Base-by-base conservation (phyloP, 2,329 filamentous ascomycete genomes). In the Epicoccum nigrum region DNA sequence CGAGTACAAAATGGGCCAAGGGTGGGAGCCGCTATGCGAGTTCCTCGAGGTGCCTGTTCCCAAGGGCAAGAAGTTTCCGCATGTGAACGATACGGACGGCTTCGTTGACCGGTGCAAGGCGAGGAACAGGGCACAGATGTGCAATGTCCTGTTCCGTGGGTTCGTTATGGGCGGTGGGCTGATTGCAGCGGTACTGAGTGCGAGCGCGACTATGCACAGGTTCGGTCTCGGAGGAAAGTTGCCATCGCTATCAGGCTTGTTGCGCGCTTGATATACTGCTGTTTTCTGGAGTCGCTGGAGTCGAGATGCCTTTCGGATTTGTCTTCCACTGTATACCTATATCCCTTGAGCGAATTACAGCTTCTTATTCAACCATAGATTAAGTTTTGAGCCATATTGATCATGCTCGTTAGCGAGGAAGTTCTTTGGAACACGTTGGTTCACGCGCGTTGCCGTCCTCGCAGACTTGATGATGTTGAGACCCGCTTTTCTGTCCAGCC, bases 81-180 rank as follows among this genome's bases (percentile, higher is more conserved):
- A 30, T 19, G 39, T 63, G 34, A 56, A 60, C 7, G 66, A 70
- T 32, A 54, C 57, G 4, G 48, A 56, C 20, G 50, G 79, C 54
- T 83, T 83, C 67, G 80, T 82, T 59, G 77, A 79, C 60, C 76
- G 80, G 59, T 83, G 79, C 71, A 75, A 76, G 50, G 76, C 71
- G 39, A 74, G 81, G 37, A 83, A 83, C 70, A 74, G 78, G 55
- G 78, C 77, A 63, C 81, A 83, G 66, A 82, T 83, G 79, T 74
- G 80, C 71, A 83, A 83, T 60, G 77, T 78, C 63, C 78, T 38
- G 4, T 51, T 51, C 17, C 23, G 48, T 4, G 45, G 35, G 23
- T 31, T 51, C 20, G 37, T 45, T 5, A 45, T 51, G 48, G 41
- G 41, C 15, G 48, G 48, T 12, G 48, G 42, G 4, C 13, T 51